Base-by-base conservation (phyloP, 768 basidiomycete species). In the Pleurotus citrinopileatus region DNA sequence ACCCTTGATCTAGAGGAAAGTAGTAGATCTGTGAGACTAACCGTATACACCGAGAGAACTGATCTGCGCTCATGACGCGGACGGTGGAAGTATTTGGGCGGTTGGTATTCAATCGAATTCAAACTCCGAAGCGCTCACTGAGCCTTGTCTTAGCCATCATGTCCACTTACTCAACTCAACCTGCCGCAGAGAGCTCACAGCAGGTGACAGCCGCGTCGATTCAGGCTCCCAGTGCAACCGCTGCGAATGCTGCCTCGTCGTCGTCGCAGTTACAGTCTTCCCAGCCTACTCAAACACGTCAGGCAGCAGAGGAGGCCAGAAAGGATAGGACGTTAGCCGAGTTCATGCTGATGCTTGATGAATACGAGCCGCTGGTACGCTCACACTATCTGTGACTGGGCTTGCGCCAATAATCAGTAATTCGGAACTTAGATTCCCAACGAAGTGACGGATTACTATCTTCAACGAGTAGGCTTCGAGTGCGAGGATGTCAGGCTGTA, bases 391-490 rank as follows among this genome's bases (percentile, higher is more conserved):
- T 38, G 17, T 12, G 26, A 34, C 6, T 3, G 26, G 45, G 4
- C 12, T 20, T n/a, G n/a, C n/a, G n/a, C n/a, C 25, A 27, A 3
- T 12, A 12, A 20, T 10, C 46, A 13, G 20, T 13, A 12, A 26
- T 34, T 22, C 32, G 26, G 23, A 12, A 34, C 32, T 9, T 65
- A 98, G 95, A 92, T 98, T 57, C 96, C 96, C 0, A 96, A 94
- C 66, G 95, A 98, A 69, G 93, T 99, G 20, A 97, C 95, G 3
- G 93, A 97, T 63, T 97, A 95, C 69, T 98, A 97, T 71, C 83
- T 99, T 9, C 94, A 98, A 67, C 82, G 88, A 53, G 91, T 95
- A 17, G 97, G 96, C 1, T 98, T 98, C 68, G 94, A 98, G 61
- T 95, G 91, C 63, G 88, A 94, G 57, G 96, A 98, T 64, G 83